Base-by-base conservation (phyloP, 1,139 yeast species). In the Protomyces inouyei region DNA sequence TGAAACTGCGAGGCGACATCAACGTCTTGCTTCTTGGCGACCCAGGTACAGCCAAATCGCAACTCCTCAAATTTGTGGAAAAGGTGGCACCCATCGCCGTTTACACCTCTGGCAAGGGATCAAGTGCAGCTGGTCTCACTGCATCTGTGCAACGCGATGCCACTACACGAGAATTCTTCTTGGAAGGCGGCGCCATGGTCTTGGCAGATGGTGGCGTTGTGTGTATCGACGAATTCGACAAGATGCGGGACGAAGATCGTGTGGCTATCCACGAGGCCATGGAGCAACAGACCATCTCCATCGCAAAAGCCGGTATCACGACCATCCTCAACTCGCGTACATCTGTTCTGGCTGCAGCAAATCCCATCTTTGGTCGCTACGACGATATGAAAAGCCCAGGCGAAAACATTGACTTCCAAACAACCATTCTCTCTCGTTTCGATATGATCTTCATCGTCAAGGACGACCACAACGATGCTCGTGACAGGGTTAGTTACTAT, bases 101-200 rank as follows among this genome's bases (percentile, higher is more conserved):
- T 53, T 93, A 93, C 74, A 93, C 99, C 0, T 91, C 98, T 0
- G 99, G 99, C 79, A 93, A 93, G 74, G 99, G 99, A 72, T 93
- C 98, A 0, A 92, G 98, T 23, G 99, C 99, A 1, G 99, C 98
- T 3, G 99, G 99, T 84, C 82, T 93, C 76, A 93, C 99, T 0
- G 98, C 98, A 0, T 88, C 96, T 12, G 98, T 93, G 35, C 98
- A 93, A 76, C 82, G 98, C 74, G 98, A 93, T 73, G 82, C 90
- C 0, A 80, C 82, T 48, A 88, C 97, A 0, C 81, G 97, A 69
- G 98, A 93, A 71, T 93, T 93, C 74, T 93, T 88, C 74, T 79
- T 93, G 66, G 99, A 93, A 82, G 98, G 99, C 68, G 99, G 99
- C 77, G 99, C 99, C 10, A 91, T 93, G 98, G 98, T 93, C 21